phyloP scores from a whole-genome alignment of 352 stramenopile genomes.

The Phytophthora litchii region DNA sequence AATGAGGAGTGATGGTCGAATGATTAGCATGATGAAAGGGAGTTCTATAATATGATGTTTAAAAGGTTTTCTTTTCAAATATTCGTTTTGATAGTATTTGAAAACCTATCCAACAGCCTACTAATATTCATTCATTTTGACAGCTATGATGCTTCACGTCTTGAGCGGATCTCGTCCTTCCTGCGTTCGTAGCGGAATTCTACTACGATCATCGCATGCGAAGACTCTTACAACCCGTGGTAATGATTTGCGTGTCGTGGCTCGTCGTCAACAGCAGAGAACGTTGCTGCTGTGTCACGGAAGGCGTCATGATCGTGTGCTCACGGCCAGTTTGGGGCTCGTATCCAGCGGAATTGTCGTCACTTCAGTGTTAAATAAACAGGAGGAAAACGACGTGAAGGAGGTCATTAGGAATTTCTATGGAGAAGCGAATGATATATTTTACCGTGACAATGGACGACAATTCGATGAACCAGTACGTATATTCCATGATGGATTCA shows the following conservation, averaged over 20 bases:
- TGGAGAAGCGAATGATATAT: slow-evolving; percentile 33
- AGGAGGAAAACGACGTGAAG: slow-evolving; percentile 5
- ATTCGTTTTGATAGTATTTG: slow-evolving; percentile 7
- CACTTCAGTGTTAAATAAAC: slow-evolving; percentile 34
- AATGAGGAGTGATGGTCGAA: slow-evolving; percentile 3
- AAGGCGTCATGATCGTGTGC: slow-evolving; percentile 42
- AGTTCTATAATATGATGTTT: too few relatives aligned
- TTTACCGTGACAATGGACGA: slow-evolving; percentile 28
- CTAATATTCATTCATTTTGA: slow-evolving; percentile 7
- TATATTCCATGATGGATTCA: background rate
- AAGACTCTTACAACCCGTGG: slow-evolving; percentile 16
- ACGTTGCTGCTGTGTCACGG: slow-evolving; percentile 18
- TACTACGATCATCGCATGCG: slow-evolving; percentile 17
- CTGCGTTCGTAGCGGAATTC: background rate
- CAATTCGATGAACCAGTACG: slow-evolving; percentile 33
- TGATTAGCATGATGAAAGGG: slow-evolving; percentile 2
- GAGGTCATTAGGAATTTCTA: slow-evolving; percentile 34
- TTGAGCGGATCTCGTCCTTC: background rate
- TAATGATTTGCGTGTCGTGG: slow-evolving; percentile 14
- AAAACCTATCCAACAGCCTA: slow-evolving; percentile 4
- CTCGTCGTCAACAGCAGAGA: slow-evolving; percentile 27
- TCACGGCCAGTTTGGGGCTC: slow-evolving; percentile 58
- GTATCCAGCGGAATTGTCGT: slow-evolving; percentile 52
- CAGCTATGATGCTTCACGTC: slow-evolving; percentile 16
- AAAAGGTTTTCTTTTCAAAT: too few relatives aligned